Percentiles rank a stretch among this genome's conserved stretches.
Conservation (phyloP, 495 filamentous ascomycete species). For the Parmelia sp. region DNA sequence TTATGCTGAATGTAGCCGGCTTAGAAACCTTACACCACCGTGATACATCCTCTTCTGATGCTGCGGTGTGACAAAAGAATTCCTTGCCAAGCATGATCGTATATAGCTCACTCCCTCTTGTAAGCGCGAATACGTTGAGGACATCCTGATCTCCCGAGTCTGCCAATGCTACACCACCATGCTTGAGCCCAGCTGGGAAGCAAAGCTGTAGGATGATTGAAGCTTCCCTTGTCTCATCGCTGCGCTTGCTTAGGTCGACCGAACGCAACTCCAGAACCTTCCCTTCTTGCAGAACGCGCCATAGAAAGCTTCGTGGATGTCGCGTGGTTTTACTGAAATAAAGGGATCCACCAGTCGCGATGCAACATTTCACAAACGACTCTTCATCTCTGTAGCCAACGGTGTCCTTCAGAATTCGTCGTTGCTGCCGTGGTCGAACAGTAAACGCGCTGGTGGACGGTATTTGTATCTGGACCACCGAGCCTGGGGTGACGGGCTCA, state of each 20-base stretch:
- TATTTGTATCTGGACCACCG: slow-evolving; percentile 68
- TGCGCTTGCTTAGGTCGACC: slow-evolving; percentile 70
- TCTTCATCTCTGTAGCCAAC: slow-evolving; percentile 62
- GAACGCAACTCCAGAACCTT: slow-evolving; percentile 76
- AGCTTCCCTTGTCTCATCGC: slow-evolving; percentile 57
- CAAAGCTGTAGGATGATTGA: slow-evolving; percentile 65
- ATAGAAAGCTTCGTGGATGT: slow-evolving; percentile 79
- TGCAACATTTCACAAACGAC: slow-evolving; percentile 58
- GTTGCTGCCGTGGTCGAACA: slow-evolving; percentile 42
- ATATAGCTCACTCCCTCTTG: slow-evolving; percentile 68
- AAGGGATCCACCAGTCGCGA: slow-evolving; percentile 74
- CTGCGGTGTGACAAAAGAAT: slow-evolving; percentile 61
- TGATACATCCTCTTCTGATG: slow-evolving; percentile 60
- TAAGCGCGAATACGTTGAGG: slow-evolving; percentile 73
- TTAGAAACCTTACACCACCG: slow-evolving; percentile 71
- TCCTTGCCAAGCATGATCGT: slow-evolving; percentile 73
- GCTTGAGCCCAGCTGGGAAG: slow-evolving; percentile 65
- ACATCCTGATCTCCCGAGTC: slow-evolving; percentile 73
- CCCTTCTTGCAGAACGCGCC: slow-evolving; percentile 77
- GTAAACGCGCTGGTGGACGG: slow-evolving; percentile 43
- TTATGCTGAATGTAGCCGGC: slow-evolving; percentile 67
- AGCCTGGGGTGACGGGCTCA: slow-evolving; percentile 61
- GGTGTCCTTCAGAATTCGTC: slow-evolving; percentile 31
- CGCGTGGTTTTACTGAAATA: slow-evolving; percentile 70
- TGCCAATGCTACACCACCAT: slow-evolving; percentile 70